Conservation (phyloP, 805 yeast species). For the Cephaloascus albidus region DNA sequence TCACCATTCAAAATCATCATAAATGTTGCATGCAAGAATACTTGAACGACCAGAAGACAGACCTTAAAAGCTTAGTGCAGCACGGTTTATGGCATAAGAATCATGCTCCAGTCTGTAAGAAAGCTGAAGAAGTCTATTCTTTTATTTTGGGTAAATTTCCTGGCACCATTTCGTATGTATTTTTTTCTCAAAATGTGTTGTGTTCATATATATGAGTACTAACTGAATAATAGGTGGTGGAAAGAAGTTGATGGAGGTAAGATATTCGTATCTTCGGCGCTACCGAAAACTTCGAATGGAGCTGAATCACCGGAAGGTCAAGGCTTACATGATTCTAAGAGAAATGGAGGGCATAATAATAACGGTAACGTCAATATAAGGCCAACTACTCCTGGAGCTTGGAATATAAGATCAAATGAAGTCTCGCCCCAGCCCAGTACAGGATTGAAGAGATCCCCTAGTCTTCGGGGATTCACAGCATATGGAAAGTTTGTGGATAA, state of each 20-base stretch:
- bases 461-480: background rate
- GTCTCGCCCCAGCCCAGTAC: background rate
- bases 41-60: conserved; percentile 11
- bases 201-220: background rate
- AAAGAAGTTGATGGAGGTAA: conserved; percentile 7
- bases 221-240: conserved; percentile 5
- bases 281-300: conserved; percentile 1
- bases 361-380: conserved; percentile 3
- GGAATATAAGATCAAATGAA: conserved; percentile 3
- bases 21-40: conserved; percentile 25
- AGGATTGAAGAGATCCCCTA: background rate
- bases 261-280: conserved; percentile 3
- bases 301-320: conserved; percentile 1
- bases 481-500: background rate
- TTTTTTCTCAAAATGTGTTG: background rate
- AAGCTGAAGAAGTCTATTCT: conserved; percentile 14
- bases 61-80: conserved; percentile 20
- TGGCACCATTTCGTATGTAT: conserved; percentile 4
- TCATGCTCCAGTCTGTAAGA: conserved; percentile 10
- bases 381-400: conserved; percentile 10
- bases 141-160: conserved; percentile 8
- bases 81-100: conserved; percentile 22
- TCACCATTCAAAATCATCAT: conserved; percentile 15
- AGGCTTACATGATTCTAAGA: background rate
- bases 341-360: background rate